Base-by-base conservation (phyloP, 441 rosid species). In the Syzygium syzygioides region DNA sequence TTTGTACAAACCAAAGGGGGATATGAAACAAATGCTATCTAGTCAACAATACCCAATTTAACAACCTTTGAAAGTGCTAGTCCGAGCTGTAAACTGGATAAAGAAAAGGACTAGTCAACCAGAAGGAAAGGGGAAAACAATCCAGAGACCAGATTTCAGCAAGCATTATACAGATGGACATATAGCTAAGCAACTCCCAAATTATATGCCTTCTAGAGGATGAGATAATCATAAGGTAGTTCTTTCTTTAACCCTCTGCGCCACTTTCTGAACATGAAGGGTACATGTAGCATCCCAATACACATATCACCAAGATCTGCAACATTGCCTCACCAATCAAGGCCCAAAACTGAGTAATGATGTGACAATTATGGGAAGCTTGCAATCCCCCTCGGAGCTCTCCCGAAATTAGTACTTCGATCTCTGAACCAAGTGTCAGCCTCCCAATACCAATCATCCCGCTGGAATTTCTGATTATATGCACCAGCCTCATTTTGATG, bases 401-500 rank as follows among this genome's bases (percentile, higher is more conserved):
- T 93, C 90, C 94, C 92, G 90, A 89, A 91, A 91, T 93, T 94
- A 86, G 94, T 94, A 87, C 93, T 92, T 86, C 93, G 97, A 90
- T 95, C 93, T 91, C 92, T 93, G 92, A 86, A 94, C 34, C 98
- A 93, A 64, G 96, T 55, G 55, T 98, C 95, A 18, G 96, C 89
- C 87, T 98, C 96, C 99, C 98, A 97, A 91, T 98, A 96, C 99
- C 99, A 97, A 94, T 98, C 99, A 89, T 98, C 96, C 64, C 97
- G 95, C 94, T 97, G 99, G 91, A 92, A 96, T 85, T 96, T 96
- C 87, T 98, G 98, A 92, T 94, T 94, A 93, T 95, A 93, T 30
- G 94, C 93, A 90, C 93, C 93, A 26, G 93, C 86, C 83, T 92
- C 96, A 92, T 90, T 92, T 91, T 95, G 96, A 92, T 87, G 94